phyloP scores from a whole-genome alignment of 2,329 filamentous ascomycete genomes.

The Dryadomyces quercus-mongolicae region DNA sequence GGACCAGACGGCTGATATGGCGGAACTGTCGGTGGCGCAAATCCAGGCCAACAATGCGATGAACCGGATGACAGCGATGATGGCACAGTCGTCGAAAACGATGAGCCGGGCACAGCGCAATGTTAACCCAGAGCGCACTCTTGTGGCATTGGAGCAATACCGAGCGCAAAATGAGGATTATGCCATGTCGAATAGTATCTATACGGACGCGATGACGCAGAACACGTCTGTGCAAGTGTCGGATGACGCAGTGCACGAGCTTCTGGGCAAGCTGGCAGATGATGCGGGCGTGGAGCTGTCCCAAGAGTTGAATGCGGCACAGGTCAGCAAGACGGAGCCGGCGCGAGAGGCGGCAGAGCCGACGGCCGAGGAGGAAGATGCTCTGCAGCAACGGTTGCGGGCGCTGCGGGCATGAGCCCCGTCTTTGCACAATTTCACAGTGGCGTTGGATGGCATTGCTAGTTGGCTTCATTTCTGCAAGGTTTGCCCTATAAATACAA shows the following conservation, averaged over 20 bases:
- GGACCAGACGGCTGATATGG: constrained; percentile 54
- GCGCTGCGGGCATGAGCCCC: constrained; percentile 36
- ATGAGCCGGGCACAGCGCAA: constrained; percentile 47
- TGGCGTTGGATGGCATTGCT: not conserved
- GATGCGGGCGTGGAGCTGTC: constrained; percentile 76
- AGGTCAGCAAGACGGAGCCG: constrained; percentile 45
- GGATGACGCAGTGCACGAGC: constrained; percentile 74
- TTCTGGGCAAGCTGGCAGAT: constrained; percentile 77
- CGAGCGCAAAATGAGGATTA: constrained; percentile 52
- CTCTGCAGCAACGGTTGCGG: constrained; percentile 49
- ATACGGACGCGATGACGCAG: constrained; percentile 73
- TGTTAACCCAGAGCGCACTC: constrained; percentile 48
- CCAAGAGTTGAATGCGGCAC: constrained; percentile 54
- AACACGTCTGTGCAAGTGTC: constrained; percentile 62
- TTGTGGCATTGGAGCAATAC: constrained; percentile 49
- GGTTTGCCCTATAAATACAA: constrained; percentile 58
- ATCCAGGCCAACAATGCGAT: constrained; percentile 54
- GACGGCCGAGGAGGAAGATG: constrained; percentile 69
- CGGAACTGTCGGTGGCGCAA: constrained; percentile 46
- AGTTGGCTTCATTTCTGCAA: not conserved
- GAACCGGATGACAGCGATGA: constrained; percentile 54
- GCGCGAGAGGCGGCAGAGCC: constrained; percentile 45
- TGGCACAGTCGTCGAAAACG: constrained; percentile 45
- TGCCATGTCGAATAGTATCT: constrained; percentile 58
- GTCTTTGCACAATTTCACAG: not conserved